Conservation (phyloP, 805 yeast genomes). For the Saccharomycopsis amapae region DNA sequence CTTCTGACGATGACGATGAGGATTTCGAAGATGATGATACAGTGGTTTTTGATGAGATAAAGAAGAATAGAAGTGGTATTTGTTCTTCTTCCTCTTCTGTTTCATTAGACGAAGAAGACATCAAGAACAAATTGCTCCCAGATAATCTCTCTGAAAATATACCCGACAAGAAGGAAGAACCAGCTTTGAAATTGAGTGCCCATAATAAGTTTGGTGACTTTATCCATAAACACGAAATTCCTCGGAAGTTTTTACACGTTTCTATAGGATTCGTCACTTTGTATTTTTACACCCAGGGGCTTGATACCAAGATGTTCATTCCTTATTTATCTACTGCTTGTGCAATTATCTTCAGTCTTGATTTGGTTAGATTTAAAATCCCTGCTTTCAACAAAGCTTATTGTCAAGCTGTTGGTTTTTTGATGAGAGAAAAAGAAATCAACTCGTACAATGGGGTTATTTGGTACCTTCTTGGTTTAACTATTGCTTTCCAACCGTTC, state of each 20-base stretch:
- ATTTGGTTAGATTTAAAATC: constrained; percentile 56
- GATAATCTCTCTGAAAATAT: constrained; percentile 15
- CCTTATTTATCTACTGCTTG: constrained; percentile 53
- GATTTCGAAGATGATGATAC: constrained; percentile 13
- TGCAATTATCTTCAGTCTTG: constrained; percentile 50
- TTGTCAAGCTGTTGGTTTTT: constrained; percentile 61
- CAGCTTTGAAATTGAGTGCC: constrained; percentile 21
- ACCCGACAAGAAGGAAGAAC: background rate
- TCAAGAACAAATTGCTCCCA: background rate
- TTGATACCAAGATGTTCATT: constrained; percentile 49
- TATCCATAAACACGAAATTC: constrained; percentile 75
- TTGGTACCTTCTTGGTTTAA: constrained; percentile 78
- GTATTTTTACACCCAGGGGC: constrained; percentile 59
- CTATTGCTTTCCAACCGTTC: constrained; percentile 58
- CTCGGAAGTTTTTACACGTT: constrained; percentile 82
- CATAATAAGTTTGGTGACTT: constrained; percentile 44
- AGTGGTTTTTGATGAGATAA: constrained; percentile 3
- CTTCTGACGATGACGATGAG: constrained; percentile 8
- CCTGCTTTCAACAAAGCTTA: constrained; percentile 59
- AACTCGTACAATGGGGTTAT: constrained; percentile 73
- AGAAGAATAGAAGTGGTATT: constrained; percentile 13
- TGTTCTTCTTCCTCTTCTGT: constrained; percentile 19
- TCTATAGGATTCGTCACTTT: constrained; percentile 81
- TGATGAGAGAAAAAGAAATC: constrained; percentile 81
- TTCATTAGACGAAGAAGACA: constrained; percentile 5